Evolutionary conservation across 2,329 filamentous ascomycete species (phyloP), one percentile per base, ranked within the genome.

Genomic region (Cadophora gregata): DNA sequence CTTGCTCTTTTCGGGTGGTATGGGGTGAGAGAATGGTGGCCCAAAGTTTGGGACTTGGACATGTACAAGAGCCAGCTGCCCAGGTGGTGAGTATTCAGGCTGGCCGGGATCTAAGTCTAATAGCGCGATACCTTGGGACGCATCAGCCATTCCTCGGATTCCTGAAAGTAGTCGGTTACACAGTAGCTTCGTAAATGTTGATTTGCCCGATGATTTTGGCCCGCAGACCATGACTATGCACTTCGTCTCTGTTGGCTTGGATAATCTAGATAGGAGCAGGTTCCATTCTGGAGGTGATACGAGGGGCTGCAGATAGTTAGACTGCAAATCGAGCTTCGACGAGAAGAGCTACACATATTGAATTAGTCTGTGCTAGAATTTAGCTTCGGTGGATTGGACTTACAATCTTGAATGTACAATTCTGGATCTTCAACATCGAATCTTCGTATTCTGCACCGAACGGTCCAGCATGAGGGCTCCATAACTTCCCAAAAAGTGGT

Each of bases 31-130:
- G 73, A 92, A 94, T 0, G 90, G 83, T 0, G 90, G 86, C 0
- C 87, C 85, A 5, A 94, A 79, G 60, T 92, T 88, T 0, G 89
- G 86, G 33, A 82, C 78, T 1, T 80, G 81, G 12, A 93, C 78
- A 31, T 86, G 82, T 16, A 89, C 80, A 4, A 95, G 84, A 1
- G 91, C 91, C 24, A 95, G 75, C 16, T 90, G 88, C 0, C 92
- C 91, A 0, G 89, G 86, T 1, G 89, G 84, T 0, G 86, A 86
- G 75, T 90, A 93, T 74, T 94, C 92, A 2, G 92, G 90, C 73
- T 93, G 91, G 0, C 89, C 90, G 0, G 91, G 90, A 74, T 96
- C 92, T 10, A 95, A 81, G 72, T 96, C 92, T 7, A 96, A 82
- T 80, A 63, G 82, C 84, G 29, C 90, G 80, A 59, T 78, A 24